phyloP scores from a whole-genome alignment of 345 rosid species.

The Gossypium anomalum region DNA sequence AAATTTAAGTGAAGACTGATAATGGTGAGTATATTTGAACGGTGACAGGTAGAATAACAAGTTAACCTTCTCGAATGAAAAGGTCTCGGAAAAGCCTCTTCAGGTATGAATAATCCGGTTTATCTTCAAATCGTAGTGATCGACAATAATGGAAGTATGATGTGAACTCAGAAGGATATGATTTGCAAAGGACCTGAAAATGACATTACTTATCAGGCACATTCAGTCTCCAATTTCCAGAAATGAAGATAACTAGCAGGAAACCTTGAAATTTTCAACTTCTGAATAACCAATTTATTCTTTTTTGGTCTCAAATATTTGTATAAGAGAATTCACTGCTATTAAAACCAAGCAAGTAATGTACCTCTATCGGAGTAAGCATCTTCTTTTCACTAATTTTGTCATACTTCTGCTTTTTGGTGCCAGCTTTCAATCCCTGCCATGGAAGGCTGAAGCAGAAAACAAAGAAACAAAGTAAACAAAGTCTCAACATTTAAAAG shows the following conservation, averaged over 20 bases:
- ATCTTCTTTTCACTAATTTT: constrained; percentile 95
- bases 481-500: not conserved
- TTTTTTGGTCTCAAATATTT: not conserved
- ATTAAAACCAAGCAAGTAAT: not conserved
- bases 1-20: not conserved
- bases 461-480: constrained; percentile 14
- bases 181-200: constrained; percentile 78
- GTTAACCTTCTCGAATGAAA: constrained; percentile 80
- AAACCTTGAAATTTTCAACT: not conserved
- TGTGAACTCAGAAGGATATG: constrained; percentile 80
- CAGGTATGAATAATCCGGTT: constrained; percentile 95
- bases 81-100: constrained; percentile 89
- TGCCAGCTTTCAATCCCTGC: constrained; percentile 95
- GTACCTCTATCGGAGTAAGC: constrained; percentile 88
- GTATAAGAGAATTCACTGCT: not conserved
- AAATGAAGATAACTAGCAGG: not conserved
- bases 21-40: not conserved
- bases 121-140: constrained; percentile 87
- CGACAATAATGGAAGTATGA: constrained; percentile 96
- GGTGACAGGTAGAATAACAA: not conserved
- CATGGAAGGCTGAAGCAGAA: constrained; percentile 75
- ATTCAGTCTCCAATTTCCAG: not conserved
- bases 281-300: not conserved
- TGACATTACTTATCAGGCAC: not conserved
- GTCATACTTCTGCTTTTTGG: constrained; percentile 96